A percentile compares a stretch with the other conserved stretches of the same genome.
phyloP scores from a whole-genome alignment of 345 rosid species.

The Linum usitatissimum region DNA sequence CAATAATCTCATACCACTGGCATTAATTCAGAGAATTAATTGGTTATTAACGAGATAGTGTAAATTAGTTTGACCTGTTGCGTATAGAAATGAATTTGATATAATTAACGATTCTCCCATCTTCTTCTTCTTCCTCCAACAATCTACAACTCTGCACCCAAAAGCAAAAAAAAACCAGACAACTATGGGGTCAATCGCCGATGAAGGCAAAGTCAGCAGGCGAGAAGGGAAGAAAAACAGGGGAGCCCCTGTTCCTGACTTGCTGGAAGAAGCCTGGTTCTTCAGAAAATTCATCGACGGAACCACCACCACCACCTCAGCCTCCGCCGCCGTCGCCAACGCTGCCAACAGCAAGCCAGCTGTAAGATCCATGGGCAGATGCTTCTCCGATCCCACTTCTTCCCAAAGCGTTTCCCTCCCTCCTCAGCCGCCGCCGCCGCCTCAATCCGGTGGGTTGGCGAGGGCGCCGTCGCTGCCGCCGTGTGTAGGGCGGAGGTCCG shows the following conservation, averaged over 20 bases:
- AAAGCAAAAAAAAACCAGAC: too few species aligned
- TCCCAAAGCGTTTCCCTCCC: not conserved
- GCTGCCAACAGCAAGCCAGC: not conserved
- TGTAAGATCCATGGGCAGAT: not conserved
- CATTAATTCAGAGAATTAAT: too few species aligned
- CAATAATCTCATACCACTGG: too few species aligned
- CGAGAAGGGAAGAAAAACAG: not conserved
- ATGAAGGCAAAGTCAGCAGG: not conserved
- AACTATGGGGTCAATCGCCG: not conserved
- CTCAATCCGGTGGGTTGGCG: not conserved
- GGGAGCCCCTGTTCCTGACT: not conserved
- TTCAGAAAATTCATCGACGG: not conserved
- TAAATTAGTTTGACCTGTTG: too few species aligned
- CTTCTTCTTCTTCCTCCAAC: too few species aligned
- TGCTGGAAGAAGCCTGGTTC: not conserved
- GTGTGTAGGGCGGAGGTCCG: not conserved
- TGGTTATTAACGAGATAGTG: not conserved
- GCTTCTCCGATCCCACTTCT: not conserved
- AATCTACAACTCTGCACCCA: too few species aligned
- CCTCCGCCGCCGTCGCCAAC: too few species aligned
- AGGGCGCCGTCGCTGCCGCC: not conserved
- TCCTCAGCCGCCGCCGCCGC: not conserved
- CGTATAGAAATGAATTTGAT: too few species aligned
- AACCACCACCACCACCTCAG: not conserved
- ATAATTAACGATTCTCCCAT: not conserved